These are phyloP conservation scores for Penicillium sumatraense DNA, from an alignment of 2,329 filamentous ascomycete species.

Conservation along the genomic window DNA sequence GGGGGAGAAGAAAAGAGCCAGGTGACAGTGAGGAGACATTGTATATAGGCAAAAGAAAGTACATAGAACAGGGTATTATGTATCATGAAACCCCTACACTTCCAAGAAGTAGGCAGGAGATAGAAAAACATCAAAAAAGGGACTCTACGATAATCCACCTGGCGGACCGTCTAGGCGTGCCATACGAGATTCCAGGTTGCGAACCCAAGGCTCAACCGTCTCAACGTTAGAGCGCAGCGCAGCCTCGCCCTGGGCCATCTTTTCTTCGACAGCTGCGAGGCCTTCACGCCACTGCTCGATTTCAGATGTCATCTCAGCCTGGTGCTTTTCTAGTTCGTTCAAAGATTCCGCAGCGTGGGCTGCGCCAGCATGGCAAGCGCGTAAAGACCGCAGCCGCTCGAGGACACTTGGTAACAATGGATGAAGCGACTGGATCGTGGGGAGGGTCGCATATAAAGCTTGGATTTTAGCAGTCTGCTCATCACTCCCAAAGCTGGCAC, in stretches of 20 bases:
- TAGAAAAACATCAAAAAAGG: constrained; percentile 9
- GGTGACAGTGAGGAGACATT: no score
- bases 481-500: constrained; percentile 53
- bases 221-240: constrained; percentile 79
- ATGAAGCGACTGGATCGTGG: constrained; percentile 83
- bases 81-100: constrained; percentile 17
- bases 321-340: constrained; percentile 75
- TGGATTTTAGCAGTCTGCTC: constrained; percentile 88
- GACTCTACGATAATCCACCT: constrained; percentile 14
- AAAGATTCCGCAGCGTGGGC: constrained; percentile 79
- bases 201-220: constrained; percentile 87
- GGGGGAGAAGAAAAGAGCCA: not conserved
- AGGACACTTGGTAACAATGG: constrained; percentile 84
- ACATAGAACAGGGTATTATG: constrained; percentile 32
- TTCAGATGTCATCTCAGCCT: constrained; percentile 80
- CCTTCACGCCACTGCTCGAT: constrained; percentile 85
- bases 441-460: constrained; percentile 83
- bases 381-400: constrained; percentile 81
- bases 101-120: constrained; percentile 11
- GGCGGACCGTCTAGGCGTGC: constrained; percentile 56
- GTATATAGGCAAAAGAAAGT: constrained; percentile 6
- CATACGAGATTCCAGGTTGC: constrained; percentile 79
- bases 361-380: constrained; percentile 84
- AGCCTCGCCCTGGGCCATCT: constrained; percentile 70
- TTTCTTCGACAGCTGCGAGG: constrained; percentile 75